Evolutionary conservation across 768 basidiomycete species (phyloP), one percentile per base, ranked within the genome.

Genomic region (Lentinula lateritia): DNA sequence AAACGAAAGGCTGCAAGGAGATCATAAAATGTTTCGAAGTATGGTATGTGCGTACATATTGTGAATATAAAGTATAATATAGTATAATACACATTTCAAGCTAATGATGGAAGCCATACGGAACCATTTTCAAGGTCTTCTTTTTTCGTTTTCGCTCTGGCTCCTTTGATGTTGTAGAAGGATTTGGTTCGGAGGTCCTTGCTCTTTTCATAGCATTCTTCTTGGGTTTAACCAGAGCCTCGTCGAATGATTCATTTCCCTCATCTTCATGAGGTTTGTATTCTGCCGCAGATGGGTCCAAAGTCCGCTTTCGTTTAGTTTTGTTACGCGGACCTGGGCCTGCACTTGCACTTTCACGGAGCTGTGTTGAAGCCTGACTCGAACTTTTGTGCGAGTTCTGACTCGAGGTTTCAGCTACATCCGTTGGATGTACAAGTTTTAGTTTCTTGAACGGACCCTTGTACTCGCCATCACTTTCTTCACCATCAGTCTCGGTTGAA

Each of bases 141-240:
- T 72, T 76, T 67, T 79, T 81, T 28, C 65, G 52, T 57, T 71
- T 75, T 43, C 74, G 71, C 50, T 65, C 71, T 76, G 73, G 71
- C 16, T 60, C 69, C 6, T 72, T 74, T 35, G 67, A 66, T 10
- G 59, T 61, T 7, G 65, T 55, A 20, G 59, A 46, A 3, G 63
- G 6, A 46, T 5, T 54, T 20, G 68, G 65, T 34, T 76, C 74
- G 52, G 71, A 69, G 16, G 72, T 70, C 35, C 75, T 70, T 6
- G 69, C 69, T 45, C 78, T 69, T 65, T 81, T 80, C 41, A 76
- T 58, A 36, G 74, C 74, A 6, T 72, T 71, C 59, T 66, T 71
- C 15, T 66, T 66, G 38, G 41, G 7, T 41, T 59, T 59, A n/a
- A 15, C 20, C 8, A 34, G 6, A 23, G 45, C 16, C 45, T 46